Evolutionary conservation across 257 asterid species (phyloP).

Genomic region (Solanum pennellii): DNA sequence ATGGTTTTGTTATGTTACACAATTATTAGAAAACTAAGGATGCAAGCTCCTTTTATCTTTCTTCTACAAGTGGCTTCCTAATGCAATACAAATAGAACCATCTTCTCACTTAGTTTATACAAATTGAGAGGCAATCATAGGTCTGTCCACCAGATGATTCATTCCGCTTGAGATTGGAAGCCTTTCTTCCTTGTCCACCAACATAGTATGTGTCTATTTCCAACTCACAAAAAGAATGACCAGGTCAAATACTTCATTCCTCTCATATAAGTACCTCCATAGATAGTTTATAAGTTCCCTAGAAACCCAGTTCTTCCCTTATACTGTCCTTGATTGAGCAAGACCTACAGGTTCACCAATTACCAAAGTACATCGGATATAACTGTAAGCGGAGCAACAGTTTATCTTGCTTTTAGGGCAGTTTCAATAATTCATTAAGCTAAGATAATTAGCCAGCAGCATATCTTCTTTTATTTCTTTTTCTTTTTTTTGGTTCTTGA

Average conservation of each 20-base stretch:
- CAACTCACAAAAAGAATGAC: not conserved
- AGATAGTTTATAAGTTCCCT: not conserved
- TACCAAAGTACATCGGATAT: not conserved
- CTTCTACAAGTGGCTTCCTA: not conserved
- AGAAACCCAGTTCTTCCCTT: not conserved
- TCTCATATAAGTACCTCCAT: not conserved
- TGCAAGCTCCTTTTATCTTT: not conserved
- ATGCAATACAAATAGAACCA: not conserved
- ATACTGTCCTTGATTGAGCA: not conserved
- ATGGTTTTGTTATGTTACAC: not conserved
- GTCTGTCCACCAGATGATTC: not conserved
- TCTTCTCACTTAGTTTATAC: not conserved
- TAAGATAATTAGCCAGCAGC: not conserved
- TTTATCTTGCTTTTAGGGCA: not conserved
- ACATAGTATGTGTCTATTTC: not conserved
- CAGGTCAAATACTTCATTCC: not conserved
- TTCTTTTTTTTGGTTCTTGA: not conserved
- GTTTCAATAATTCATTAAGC: not conserved
- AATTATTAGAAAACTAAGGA: not conserved
- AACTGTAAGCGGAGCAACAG: not conserved
- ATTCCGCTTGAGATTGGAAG: not conserved
- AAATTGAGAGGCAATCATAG: not conserved
- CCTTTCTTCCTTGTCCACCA: not conserved
- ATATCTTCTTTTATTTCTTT: not conserved
- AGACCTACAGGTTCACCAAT: not conserved